phyloP scores from a whole-genome alignment of 192 early-diverging fungal species.

The Pecoramyces ruminantium region DNA sequence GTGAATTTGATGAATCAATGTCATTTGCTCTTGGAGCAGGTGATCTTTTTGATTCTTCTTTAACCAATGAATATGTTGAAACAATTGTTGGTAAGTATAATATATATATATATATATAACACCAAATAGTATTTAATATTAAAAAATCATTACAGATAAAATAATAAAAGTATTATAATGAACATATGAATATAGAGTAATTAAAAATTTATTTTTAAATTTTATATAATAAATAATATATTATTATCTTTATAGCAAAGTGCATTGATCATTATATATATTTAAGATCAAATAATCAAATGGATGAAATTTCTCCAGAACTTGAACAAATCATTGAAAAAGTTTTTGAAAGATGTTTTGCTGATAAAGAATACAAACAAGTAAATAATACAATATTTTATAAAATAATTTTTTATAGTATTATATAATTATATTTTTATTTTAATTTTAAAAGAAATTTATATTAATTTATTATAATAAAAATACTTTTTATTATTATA shows the following conservation, averaged over 20 bases:
- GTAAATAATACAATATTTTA: constrained; percentile 2
- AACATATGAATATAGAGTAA: too few relatives aligned
- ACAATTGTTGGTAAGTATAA: constrained; percentile 70
- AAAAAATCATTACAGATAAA: too few relatives aligned
- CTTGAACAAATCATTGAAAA: constrained; percentile 80
- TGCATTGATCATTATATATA: constrained; percentile 91
- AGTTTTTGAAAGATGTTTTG: constrained; percentile 87
- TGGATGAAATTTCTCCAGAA: constrained; percentile 51
- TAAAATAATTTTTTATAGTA: too few relatives aligned
- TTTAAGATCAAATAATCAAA: constrained; percentile 29
- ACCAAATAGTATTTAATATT: too few relatives aligned
- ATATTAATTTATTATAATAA: too few relatives aligned
- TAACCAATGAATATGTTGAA: constrained; percentile 76
- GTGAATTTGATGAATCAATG: constrained; percentile 88
- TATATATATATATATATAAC: not conserved
- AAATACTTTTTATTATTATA: too few relatives aligned
- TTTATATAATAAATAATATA: too few relatives aligned
- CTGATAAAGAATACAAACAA: constrained; percentile 70
- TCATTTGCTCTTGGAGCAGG: constrained; percentile 90
- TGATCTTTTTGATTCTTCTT: constrained; percentile 63
- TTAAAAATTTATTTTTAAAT: too few relatives aligned
- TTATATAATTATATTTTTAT: too few relatives aligned
- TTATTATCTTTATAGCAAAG: constrained; percentile 64
- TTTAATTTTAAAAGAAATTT: too few relatives aligned
- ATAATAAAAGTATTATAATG: too few relatives aligned